These are phyloP conservation scores for Fabrea salina DNA, from an alignment of 169 alveolate species.

Conservation along the genomic window DNA sequence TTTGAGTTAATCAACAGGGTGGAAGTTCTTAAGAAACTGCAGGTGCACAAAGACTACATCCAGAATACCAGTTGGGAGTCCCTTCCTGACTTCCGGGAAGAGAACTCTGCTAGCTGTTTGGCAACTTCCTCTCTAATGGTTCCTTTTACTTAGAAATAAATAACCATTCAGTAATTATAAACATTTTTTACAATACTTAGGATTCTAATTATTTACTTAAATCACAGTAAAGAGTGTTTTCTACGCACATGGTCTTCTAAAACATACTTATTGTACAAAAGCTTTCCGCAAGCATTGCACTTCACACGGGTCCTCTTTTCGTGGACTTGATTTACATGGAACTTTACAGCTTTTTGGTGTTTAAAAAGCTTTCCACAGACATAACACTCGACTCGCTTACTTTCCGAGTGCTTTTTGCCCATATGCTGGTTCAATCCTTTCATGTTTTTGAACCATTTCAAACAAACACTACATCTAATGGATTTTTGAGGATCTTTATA, in stretches of 20 bases:
- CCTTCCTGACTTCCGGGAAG: too few relatives aligned
- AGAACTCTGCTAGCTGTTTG: too few relatives aligned
- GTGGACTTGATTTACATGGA: slow-evolving; percentile 27
- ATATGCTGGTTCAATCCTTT: slow-evolving; percentile 18
- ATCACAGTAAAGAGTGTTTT: too few relatives aligned
- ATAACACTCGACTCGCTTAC: neutral
- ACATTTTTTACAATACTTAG: too few relatives aligned
- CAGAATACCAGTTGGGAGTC: neutral
- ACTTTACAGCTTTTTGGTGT: slow-evolving; percentile 15
- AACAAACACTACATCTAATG: neutral
- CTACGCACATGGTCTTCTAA: neutral
- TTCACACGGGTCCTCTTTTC: neutral
- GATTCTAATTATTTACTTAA: too few relatives aligned
- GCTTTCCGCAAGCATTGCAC: slow-evolving; percentile 21
- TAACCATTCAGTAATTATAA: too few relatives aligned
- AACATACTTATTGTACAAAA: slow-evolving; percentile 13
- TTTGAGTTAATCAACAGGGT: neutral
- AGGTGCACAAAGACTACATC: neutral
- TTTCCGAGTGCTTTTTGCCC: slow-evolving; percentile 11
- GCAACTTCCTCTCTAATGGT: too few relatives aligned
- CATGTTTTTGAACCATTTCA: neutral
- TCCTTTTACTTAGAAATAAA: too few relatives aligned
- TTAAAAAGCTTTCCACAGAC: slow-evolving; percentile 4
- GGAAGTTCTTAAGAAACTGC: neutral
- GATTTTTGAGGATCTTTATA: too few relatives aligned